Conservation (phyloP, 2,329 filamentous ascomycete species). For the Epicoccum sorghinum region DNA sequence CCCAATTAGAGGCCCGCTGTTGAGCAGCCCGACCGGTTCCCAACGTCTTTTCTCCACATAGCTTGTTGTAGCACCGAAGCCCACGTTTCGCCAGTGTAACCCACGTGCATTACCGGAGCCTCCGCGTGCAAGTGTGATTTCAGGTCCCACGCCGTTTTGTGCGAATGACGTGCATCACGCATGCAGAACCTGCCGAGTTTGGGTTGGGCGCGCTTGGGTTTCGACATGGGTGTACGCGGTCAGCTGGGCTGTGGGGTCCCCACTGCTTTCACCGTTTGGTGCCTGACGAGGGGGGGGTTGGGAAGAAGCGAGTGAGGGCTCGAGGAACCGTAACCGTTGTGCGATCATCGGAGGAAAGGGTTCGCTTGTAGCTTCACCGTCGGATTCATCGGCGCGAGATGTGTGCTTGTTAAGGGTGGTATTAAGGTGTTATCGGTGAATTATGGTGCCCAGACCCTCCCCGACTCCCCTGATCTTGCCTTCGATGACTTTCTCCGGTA, state of each 20-base stretch:
- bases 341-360: neutral
- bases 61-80: neutral
- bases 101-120: conserved; percentile 5
- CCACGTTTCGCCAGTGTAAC: neutral
- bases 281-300: neutral
- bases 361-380: conserved; percentile 1
- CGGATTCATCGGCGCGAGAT: neutral
- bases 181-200: conserved; percentile 9
- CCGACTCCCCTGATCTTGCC: conserved; percentile 63
- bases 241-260: conserved; percentile 9
- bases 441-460: conserved; percentile 40
- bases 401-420: neutral
- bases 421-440: conserved; percentile 23
- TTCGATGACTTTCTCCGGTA: conserved; percentile 73
- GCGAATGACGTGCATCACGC: conserved; percentile 16
- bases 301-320: no score
- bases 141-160: conserved; percentile 3
- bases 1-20: neutral
- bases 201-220: neutral
- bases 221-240: conserved; percentile 3
- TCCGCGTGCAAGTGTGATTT: neutral
- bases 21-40: conserved; percentile 1
- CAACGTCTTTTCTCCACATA: conserved; percentile 12
- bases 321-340: neutral
- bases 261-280: conserved; percentile 3